A percentile compares a stretch with the other conserved stretches of the same genome.
phyloP scores from a whole-genome alignment of 2,329 filamentous ascomycete genomes.

The Pseudogymnoascus sp. region DNA sequence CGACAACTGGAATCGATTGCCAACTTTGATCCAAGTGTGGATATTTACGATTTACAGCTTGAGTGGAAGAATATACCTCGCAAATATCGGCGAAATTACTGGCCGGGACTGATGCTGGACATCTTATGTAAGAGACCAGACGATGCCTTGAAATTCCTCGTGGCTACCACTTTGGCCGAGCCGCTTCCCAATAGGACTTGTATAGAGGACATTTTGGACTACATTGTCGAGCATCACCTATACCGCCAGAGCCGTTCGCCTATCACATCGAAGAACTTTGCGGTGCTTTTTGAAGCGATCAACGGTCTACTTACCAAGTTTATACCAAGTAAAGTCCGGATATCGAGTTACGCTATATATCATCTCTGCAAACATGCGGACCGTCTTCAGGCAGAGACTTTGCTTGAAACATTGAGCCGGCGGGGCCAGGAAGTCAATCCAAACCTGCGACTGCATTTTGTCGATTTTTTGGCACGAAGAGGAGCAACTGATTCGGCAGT shows the following conservation, averaged over 20 bases:
- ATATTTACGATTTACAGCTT: background rate
- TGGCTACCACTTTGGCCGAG: slow-evolving; percentile 17
- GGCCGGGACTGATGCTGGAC: slow-evolving; percentile 19
- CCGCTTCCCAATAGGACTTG: slow-evolving; percentile 17
- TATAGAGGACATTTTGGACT: slow-evolving; percentile 20
- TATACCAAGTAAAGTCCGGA: background rate
- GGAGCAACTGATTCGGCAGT: slow-evolving; percentile 35
- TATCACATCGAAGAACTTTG: background rate
- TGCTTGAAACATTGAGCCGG: slow-evolving; percentile 18
- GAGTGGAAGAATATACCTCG: background rate
- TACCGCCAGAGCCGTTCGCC: background rate
- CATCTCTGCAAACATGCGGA: background rate
- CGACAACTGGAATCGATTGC: background rate
- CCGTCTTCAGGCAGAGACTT: slow-evolving; percentile 6
- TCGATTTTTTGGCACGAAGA: slow-evolving; percentile 31
- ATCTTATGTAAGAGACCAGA: slow-evolving; percentile 16
- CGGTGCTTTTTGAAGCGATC: background rate
- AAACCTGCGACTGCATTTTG: slow-evolving; percentile 23
- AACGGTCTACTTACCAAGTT: background rate
- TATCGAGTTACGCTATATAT: background rate
- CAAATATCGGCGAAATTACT: slow-evolving; percentile 6
- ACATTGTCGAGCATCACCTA: slow-evolving; percentile 17
- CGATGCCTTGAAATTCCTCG: slow-evolving; percentile 18
- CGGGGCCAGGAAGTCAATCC: slow-evolving; percentile 16
- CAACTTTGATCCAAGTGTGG: background rate